A percentile compares a stretch with the other conserved stretches of the same genome.
Conservation (phyloP, 2,329 filamentous ascomycete genomes). For the Fusarium goolgardi region DNA sequence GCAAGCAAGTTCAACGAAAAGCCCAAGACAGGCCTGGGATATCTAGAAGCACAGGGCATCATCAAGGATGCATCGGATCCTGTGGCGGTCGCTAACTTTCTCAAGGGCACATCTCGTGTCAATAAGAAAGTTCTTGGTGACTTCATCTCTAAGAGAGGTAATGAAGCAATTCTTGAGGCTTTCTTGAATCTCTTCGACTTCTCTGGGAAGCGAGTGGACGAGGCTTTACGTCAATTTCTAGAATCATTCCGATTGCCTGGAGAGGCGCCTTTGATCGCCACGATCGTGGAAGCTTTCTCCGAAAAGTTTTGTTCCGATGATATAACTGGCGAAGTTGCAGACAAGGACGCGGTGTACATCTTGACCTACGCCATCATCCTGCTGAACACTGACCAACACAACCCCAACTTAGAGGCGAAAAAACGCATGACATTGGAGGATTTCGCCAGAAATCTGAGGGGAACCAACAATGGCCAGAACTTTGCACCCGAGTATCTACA, state of each 20-base stretch:
- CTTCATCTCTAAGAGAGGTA: slow-evolving; percentile 90
- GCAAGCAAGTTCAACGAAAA: slow-evolving; percentile 94
- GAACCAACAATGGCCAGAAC: slow-evolving; percentile 86
- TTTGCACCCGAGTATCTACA: slow-evolving; percentile 87
- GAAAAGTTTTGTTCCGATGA: slow-evolving; percentile 82
- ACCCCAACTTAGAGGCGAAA: slow-evolving; percentile 82
- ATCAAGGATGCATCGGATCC: slow-evolving; percentile 81
- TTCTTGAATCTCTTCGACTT: slow-evolving; percentile 94
- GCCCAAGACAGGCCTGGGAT: slow-evolving; percentile 88
- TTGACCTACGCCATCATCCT: slow-evolving; percentile 97
- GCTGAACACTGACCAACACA: slow-evolving; percentile 97
- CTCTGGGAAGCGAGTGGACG: slow-evolving; percentile 84
- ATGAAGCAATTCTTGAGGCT: slow-evolving; percentile 84
- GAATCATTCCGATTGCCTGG: slow-evolving; percentile 94
- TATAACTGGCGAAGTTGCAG: slow-evolving; percentile 78
- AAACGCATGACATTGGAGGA: slow-evolving; percentile 87
- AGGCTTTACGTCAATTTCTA: slow-evolving; percentile 87
- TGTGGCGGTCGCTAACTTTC: slow-evolving; percentile 82
- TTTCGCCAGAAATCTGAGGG: slow-evolving; percentile 89
- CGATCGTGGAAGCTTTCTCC: slow-evolving; percentile 88
- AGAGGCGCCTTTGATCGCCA: slow-evolving; percentile 91
- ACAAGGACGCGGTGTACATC: slow-evolving; percentile 89
- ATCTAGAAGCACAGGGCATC: slow-evolving; percentile 85
- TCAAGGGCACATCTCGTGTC: slow-evolving; percentile 86
- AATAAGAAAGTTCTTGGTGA: slow-evolving; percentile 94